These are phyloP conservation scores for Dendrothele bispora DNA, from an alignment of 768 basidiomycete species.

Conservation along the genomic window DNA sequence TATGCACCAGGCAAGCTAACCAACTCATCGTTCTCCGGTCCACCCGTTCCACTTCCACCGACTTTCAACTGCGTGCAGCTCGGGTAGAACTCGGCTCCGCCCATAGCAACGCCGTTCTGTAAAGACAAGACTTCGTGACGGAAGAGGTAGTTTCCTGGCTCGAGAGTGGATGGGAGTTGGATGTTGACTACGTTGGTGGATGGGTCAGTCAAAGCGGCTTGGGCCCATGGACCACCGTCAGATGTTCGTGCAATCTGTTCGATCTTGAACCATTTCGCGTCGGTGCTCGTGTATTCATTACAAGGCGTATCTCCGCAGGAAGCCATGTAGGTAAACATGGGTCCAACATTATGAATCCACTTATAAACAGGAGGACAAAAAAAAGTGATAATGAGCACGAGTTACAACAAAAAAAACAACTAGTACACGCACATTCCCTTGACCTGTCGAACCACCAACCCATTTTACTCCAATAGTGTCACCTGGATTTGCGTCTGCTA, in stretches of 20 bases:
- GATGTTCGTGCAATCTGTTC: conserved; percentile 31
- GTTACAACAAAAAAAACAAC: too few species aligned
- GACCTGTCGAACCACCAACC: conserved; percentile 36
- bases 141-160: conserved; percentile 71
- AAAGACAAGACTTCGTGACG: conserved; percentile 82
- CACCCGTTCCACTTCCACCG: conserved; percentile 51
- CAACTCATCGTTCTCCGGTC: conserved; percentile 45
- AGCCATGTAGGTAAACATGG: conserved; percentile 54
- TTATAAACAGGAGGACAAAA: too few species aligned
- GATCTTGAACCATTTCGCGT: conserved; percentile 53
- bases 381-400: too few species aligned
- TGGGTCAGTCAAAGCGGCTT: conserved; percentile 49
- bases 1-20: conserved; percentile 77
- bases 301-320: conserved; percentile 38
- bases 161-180: conserved; percentile 49
- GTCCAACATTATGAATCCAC: conserved; percentile 50
- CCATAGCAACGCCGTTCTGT: conserved; percentile 50
- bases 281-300: conserved; percentile 37
- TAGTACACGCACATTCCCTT: conserved; percentile 20
- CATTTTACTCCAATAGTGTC: conserved; percentile 42
- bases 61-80: conserved; percentile 63
- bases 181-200: conserved; percentile 36
- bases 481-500: conserved; percentile 44
- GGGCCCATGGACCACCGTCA: conserved; percentile 44
- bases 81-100: conserved; percentile 82